phyloP scores from a whole-genome alignment of 176 grass and related monocot species.

The Aegilops bicornis region DNA sequence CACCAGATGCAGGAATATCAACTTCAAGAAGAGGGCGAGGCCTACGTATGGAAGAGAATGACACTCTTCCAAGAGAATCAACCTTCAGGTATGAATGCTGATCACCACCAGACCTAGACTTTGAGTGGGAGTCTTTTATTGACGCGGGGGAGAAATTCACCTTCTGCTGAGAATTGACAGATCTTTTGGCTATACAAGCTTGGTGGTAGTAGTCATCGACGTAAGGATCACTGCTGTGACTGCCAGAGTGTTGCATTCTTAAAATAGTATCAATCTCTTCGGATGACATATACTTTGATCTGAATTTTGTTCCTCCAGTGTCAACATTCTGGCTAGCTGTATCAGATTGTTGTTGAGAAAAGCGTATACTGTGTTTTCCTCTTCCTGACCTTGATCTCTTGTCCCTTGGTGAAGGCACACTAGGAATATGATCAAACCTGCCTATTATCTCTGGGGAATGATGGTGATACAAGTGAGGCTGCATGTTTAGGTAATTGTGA shows the following conservation, averaged over 20 bases:
- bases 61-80: slow-evolving; percentile 65
- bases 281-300: slow-evolving; percentile 92
- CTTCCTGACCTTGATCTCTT: slow-evolving; percentile 68
- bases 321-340: slow-evolving; percentile 51
- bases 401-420: slow-evolving; percentile 58
- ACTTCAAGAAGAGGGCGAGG: slow-evolving; percentile 82
- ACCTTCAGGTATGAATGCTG: slow-evolving; percentile 74
- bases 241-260: slow-evolving; percentile 75
- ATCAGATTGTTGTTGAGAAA: slow-evolving; percentile 60
- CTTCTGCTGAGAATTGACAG: slow-evolving; percentile 49
- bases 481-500: slow-evolving; percentile 51
- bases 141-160: slow-evolving; percentile 57
- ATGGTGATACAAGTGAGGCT: slow-evolving; percentile 47
- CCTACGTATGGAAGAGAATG: slow-evolving; percentile 80
- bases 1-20: slow-evolving; percentile 51
- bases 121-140: slow-evolving; percentile 75
- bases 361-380: slow-evolving; percentile 60
- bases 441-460: slow-evolving; percentile 38
- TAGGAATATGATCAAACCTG: slow-evolving; percentile 47
- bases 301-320: slow-evolving; percentile 59
- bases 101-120: slow-evolving; percentile 57
- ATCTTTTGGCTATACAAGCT: slow-evolving; percentile 87
- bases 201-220: slow-evolving; percentile 87
- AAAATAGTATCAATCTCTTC: slow-evolving; percentile 95
- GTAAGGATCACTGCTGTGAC: slow-evolving; percentile 85